Evolutionary conservation across 1,284 basidiomycete genomes (phyloP).

Genomic region (Sanguinoderma infundibulare): DNA sequence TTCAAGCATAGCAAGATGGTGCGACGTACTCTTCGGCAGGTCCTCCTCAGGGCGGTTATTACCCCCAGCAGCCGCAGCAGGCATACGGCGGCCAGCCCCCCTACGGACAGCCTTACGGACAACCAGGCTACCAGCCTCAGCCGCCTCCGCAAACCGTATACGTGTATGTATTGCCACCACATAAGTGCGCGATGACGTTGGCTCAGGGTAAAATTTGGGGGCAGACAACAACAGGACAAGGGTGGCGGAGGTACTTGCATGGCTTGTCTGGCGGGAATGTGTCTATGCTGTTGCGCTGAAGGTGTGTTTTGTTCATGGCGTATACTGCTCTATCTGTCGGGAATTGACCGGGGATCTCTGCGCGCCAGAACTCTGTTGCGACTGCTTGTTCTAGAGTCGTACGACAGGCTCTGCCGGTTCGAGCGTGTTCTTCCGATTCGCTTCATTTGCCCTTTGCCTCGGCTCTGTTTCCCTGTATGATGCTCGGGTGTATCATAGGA

Average conservation of each 20-base stretch:
- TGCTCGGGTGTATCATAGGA: conserved; percentile 23
- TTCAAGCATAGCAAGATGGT: background rate
- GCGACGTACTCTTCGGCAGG: conserved; percentile 39
- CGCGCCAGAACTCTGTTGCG: conserved; percentile 66
- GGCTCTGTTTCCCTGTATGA: conserved; percentile 14
- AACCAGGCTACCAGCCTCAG: conserved; percentile 59
- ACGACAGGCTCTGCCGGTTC: conserved; percentile 15
- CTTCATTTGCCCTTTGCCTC: background rate
- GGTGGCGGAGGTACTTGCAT: conserved; percentile 53
- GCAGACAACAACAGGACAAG: conserved; percentile 41
- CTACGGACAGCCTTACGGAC: conserved; percentile 30
- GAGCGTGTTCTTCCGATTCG: conserved; percentile 3
- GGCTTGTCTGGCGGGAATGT: conserved; percentile 74
- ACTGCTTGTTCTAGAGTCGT: conserved; percentile 62
- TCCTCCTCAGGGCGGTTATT: conserved; percentile 71
- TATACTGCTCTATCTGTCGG: background rate
- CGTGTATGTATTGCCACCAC: conserved; percentile 52
- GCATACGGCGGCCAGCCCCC: conserved; percentile 52
- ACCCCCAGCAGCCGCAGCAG: conserved; percentile 77
- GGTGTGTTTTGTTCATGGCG: conserved; percentile 49
- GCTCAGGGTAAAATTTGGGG: background rate
- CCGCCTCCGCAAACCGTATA: conserved; percentile 75
- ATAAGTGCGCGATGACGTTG: no score
- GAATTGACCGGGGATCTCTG: conserved; percentile 15
- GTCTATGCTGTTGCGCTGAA: conserved; percentile 80